A percentile compares a stretch with the other conserved stretches of the same genome.
phyloP scores from a whole-genome alignment of 352 stramenopile species.

The Lagenidium sp. region DNA sequence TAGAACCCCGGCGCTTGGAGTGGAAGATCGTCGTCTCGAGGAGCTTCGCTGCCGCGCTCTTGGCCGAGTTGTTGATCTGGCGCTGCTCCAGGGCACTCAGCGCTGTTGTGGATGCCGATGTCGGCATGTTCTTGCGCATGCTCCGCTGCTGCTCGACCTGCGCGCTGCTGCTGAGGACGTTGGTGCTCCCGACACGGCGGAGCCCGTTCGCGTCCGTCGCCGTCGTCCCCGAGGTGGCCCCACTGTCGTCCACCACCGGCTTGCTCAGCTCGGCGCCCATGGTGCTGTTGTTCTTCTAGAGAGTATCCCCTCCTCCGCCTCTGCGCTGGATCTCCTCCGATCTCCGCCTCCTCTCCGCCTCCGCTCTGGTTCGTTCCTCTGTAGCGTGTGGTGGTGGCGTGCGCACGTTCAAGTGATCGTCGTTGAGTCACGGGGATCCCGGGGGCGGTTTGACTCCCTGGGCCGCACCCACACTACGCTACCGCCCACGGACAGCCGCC shows the following conservation, averaged over 20 bases:
- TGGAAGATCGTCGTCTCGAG: conserved; percentile 38
- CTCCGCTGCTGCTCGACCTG: conserved; percentile 22
- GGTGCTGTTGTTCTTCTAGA: not conserved
- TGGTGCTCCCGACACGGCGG: conserved; percentile 62
- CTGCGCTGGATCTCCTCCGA: too few relatives aligned
- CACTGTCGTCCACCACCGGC: conserved; percentile 10
- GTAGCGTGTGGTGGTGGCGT: not conserved
- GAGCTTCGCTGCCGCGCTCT: conserved; percentile 36
- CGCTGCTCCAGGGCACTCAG: too few relatives aligned
- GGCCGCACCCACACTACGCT: too few relatives aligned
- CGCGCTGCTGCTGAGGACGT: conserved; percentile 33
- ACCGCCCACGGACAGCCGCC: too few relatives aligned
- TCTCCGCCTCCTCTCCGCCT: too few relatives aligned
- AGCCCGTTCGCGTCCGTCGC: conserved; percentile 21
- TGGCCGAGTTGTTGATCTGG: too few relatives aligned
- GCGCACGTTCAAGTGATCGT: too few relatives aligned
- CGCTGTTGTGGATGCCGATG: conserved; percentile 44
- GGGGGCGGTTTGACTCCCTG: too few relatives aligned
- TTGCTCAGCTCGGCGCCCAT: conserved; percentile 75
- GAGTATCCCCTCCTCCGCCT: too few relatives aligned
- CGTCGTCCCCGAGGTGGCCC: too few relatives aligned
- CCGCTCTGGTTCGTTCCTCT: too few relatives aligned
- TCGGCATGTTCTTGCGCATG: conserved; percentile 19
- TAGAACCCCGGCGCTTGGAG: conserved; percentile 35
- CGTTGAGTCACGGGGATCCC: too few relatives aligned